Evolutionary conservation across 2,329 filamentous ascomycete species (phyloP).

Genomic region (Chrysosporium queenslandicum): DNA sequence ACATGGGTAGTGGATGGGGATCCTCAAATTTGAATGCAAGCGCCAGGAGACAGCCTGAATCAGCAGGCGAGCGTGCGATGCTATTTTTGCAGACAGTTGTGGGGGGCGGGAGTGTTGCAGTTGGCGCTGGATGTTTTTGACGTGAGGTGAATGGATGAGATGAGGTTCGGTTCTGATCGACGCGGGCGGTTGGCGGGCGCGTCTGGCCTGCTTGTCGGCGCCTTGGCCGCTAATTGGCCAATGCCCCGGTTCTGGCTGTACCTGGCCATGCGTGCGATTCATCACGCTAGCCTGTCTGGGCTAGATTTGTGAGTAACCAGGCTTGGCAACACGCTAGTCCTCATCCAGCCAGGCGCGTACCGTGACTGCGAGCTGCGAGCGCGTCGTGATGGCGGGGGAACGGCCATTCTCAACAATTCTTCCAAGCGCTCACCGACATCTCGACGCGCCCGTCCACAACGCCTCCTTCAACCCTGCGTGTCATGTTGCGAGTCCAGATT

Average conservation of each 20-base stretch:
- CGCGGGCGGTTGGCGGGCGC: slow-evolving; percentile 10
- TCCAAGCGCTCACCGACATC: slow-evolving; percentile 1
- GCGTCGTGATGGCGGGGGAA: not conserved
- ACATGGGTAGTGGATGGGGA: not conserved
- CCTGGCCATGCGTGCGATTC: not conserved
- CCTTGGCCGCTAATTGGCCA: slow-evolving; percentile 13
- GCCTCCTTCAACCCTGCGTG: not conserved
- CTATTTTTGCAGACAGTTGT: slow-evolving; percentile 8
- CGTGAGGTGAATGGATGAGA: slow-evolving; percentile 2
- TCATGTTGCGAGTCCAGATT: not conserved
- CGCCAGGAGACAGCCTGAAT: not conserved
- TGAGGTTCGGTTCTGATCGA: not conserved
- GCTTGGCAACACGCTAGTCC: not conserved
- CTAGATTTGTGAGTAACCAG: not conserved
- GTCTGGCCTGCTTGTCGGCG: slow-evolving; percentile 7
- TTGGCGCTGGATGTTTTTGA: slow-evolving; percentile 4
- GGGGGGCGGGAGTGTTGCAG: slow-evolving; percentile 3
- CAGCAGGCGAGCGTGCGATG: not conserved
- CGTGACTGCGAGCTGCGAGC: slow-evolving; percentile 5
- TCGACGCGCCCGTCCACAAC: slow-evolving; percentile 4
- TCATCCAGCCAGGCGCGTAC: not conserved
- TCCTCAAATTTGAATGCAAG: not conserved
- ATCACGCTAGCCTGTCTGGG: not conserved
- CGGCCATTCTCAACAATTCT: too few relatives aligned
- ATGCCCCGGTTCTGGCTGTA: not conserved